phyloP scores from a whole-genome alignment of 305 asterid genomes.

The Rubia occidens region DNA sequence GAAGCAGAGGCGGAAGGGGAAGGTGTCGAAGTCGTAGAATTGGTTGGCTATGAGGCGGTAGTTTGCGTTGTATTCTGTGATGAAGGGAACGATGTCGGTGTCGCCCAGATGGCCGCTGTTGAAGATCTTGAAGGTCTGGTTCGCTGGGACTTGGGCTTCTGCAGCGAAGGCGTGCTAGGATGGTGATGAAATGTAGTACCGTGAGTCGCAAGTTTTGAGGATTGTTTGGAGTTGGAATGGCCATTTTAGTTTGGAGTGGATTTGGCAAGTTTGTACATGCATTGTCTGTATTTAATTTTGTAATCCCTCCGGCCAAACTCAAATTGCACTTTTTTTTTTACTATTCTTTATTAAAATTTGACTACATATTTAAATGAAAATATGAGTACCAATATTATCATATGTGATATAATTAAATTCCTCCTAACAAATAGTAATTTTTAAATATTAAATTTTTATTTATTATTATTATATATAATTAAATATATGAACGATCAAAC shows the following conservation, averaged over 20 bases:
- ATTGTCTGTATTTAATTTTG: background rate
- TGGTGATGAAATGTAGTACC: background rate
- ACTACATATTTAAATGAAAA: no score
- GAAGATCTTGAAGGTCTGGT: constrained; percentile 14
- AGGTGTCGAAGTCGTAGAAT: background rate
- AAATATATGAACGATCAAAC: no score
- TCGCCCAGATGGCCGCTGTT: constrained; percentile 17
- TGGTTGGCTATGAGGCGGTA: constrained; percentile 12
- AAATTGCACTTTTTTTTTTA: no score
- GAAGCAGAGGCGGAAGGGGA: constrained; percentile 23
- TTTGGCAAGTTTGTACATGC: background rate
- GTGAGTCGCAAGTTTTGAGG: constrained; percentile 4
- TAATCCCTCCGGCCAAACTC: no score
- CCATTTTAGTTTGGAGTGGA: background rate
- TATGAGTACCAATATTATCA: no score
- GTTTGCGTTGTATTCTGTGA: constrained; percentile 13
- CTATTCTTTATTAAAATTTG: no score
- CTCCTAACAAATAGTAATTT: no score
- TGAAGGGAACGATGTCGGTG: background rate
- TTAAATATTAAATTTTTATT: no score
- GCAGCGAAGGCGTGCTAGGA: background rate
- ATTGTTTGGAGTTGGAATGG: background rate
- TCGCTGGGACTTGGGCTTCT: constrained; percentile 11
- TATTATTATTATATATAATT: no score
- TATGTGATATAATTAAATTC: no score